phyloP scores from a whole-genome alignment of 495 filamentous ascomycete species.

The Daldinia bambusicola region DNA sequence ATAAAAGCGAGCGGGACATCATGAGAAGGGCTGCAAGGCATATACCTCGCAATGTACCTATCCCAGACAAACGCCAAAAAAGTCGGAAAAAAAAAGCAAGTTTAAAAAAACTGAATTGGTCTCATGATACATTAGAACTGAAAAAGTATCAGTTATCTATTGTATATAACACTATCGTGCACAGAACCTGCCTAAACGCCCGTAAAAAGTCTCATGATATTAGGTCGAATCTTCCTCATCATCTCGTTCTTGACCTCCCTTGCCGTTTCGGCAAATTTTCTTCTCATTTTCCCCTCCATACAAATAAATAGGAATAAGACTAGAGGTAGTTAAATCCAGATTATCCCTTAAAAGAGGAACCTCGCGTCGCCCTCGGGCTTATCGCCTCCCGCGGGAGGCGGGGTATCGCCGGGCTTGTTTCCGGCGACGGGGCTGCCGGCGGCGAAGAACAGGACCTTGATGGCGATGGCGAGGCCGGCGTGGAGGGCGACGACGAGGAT shows the following conservation, averaged over 20 bases:
- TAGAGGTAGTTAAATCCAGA: no score
- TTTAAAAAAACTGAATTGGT: conserved; percentile 1
- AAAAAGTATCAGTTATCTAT: conserved; percentile 35
- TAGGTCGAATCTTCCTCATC: conserved; percentile 3
- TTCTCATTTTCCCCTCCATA: conserved; percentile 2
- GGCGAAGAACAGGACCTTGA: conserved; percentile 97
- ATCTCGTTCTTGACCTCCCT: background rate
- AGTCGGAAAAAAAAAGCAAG: background rate
- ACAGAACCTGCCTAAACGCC: conserved; percentile 32
- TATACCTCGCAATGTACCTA: background rate
- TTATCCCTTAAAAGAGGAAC: conserved; percentile 38
- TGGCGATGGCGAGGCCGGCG: conserved; percentile 86
- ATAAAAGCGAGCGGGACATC: background rate
- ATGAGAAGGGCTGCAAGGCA: no score
- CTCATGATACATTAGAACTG: conserved; percentile 32
- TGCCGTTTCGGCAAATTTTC: background rate
- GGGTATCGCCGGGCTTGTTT: conserved; percentile 47
- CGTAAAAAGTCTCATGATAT: conserved; percentile 13
- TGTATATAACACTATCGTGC: conserved; percentile 35
- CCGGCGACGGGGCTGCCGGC: conserved; percentile 72
- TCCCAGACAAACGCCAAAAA: background rate
- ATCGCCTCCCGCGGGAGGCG: conserved; percentile 35
- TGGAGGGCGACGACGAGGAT: conserved; percentile 86
- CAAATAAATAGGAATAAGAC: no score
- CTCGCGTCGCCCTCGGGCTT: conserved; percentile 22